Base-by-base conservation (phyloP, 2,329 filamentous ascomycete species). In the Colletotrichum brevisporum region DNA sequence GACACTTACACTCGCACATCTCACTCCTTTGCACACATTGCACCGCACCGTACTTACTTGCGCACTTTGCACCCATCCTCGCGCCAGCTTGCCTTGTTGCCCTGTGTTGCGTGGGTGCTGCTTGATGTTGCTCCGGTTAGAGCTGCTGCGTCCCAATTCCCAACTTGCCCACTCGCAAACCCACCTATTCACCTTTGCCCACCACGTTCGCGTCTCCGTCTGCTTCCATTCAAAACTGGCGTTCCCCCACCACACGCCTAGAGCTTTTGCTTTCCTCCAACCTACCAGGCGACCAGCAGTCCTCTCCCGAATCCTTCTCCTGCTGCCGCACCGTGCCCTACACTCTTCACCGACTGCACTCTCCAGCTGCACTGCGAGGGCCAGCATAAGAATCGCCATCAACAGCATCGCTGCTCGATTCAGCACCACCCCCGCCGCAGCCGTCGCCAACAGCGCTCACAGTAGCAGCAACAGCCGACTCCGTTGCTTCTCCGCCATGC, bases 191-290 rank as follows among this genome's bases (percentile, higher is more conserved):
- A n/a, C n/a, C 26, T 26, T 41, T 24, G n/a, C 41, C 57, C 26
- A 56, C 65, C 51, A 47, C 59, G 63, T 52, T 41, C 53, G 52
- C 62, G 54, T 52, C 53, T 47, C 21, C 62, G 45, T 64, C 62
- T 21, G 16, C 61, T 27, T 57, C 51, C n/a, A 52, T 59, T 70
- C 67, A 67, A 67, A 71, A 67, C 60, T 65, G 59, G 69, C 65
- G 59, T 65, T 65, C 66, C 69, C 60, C 66, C 69, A 69, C 66
- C 48, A 50, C 51, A 64, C 54, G 43, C 39, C 61, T 60, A 55
- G 56, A 66, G 52, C 43, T 53, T 62, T 54, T 26, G 45, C 47
- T 41, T 56, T 60, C 58, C 63, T 31, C 2, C 64, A 67, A 64
- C 50, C 53, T 48, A 51, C 59, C 59, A 55, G 64, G 58, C 54